Evolutionary conservation across 2,329 filamentous ascomycete species (phyloP).

Genomic region (Ophiostoma ips): DNA sequence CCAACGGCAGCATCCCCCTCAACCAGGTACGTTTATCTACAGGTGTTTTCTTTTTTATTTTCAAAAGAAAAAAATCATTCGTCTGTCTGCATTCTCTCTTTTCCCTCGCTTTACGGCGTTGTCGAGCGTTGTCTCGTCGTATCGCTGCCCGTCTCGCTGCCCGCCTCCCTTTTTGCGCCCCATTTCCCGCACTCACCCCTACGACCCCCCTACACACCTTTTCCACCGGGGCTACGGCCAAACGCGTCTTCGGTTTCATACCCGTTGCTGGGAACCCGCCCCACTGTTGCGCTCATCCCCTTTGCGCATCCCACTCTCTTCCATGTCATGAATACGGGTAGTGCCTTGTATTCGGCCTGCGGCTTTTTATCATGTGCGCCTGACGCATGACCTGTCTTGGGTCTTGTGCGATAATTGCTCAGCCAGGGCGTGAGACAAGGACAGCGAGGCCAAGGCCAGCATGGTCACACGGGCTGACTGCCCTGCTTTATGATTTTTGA

Average conservation of each 20-base stretch:
- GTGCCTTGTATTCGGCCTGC: too few relatives aligned
- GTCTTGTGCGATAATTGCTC: too few relatives aligned
- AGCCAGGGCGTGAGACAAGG: too few relatives aligned
- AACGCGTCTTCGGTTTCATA: conserved; percentile 13
- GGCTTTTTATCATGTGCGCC: too few relatives aligned
- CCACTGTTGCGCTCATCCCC: conserved; percentile 6
- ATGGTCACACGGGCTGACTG: too few relatives aligned
- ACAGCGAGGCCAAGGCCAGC: too few relatives aligned
- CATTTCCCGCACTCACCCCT: background rate
- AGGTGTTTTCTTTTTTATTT: background rate
- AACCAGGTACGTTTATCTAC: conserved; percentile 36
- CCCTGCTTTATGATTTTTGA: too few relatives aligned
- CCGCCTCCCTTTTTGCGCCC: background rate
- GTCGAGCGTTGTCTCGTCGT: background rate
- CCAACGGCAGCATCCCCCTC: conserved; percentile 38
- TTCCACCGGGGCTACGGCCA: conserved; percentile 8
- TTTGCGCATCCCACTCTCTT: background rate
- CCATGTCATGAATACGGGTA: too few relatives aligned
- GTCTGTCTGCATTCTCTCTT: conserved; percentile 1
- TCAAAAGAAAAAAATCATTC: background rate
- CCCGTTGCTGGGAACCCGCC: conserved; percentile 4
- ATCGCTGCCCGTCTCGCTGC: background rate
- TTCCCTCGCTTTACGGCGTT: background rate
- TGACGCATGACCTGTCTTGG: too few relatives aligned
- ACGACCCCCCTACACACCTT: conserved; percentile 5